phyloP scores from a whole-genome alignment of 2,329 filamentous ascomycete genomes.

The Colletotrichum spinosum region DNA sequence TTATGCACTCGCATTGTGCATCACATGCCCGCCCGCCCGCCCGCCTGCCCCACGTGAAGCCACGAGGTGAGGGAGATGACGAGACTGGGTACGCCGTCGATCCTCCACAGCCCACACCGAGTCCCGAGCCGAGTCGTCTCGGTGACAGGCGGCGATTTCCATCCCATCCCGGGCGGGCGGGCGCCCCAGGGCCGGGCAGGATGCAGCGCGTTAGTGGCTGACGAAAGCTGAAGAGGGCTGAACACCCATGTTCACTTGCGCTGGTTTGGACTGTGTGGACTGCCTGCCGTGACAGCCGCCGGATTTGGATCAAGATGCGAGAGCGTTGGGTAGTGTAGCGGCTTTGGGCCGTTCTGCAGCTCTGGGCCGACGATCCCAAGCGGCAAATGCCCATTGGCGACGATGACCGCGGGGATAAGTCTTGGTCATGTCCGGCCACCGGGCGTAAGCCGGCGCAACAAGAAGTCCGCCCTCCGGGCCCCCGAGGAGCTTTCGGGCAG shows the following conservation, averaged over 20 bases:
- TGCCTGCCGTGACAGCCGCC: background rate
- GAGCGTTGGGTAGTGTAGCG: slow-evolving; percentile 8
- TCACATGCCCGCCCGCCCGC: background rate
- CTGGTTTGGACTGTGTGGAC: background rate
- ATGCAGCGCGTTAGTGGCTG: slow-evolving; percentile 32
- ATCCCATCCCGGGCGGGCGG: background rate
- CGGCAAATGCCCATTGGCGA: background rate
- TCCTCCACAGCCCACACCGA: slow-evolving; percentile 36
- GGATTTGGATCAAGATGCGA: slow-evolving; percentile 4
- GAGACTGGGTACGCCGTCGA: slow-evolving; percentile 28
- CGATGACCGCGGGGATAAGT: slow-evolving; percentile 18
- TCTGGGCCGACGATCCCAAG: background rate
- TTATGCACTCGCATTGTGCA: slow-evolving; percentile 5
- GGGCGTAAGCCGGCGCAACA: slow-evolving; percentile 33
- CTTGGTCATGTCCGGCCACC: slow-evolving; percentile 8
- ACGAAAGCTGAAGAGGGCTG: slow-evolving; percentile 1
- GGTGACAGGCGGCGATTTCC: slow-evolving; percentile 30
- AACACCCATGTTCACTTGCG: no score
- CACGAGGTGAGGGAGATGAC: background rate
- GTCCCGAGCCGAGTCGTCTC: slow-evolving; percentile 30
- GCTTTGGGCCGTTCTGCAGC: slow-evolving; percentile 19
- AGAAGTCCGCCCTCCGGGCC: slow-evolving; percentile 26
- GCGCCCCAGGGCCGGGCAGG: background rate
- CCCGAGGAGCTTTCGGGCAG: background rate
- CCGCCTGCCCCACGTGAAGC: slow-evolving; percentile 16